Percentiles rank a stretch among this genome's conserved stretches.
These are phyloP conservation scores for Trichoderma oligosporum DNA, from an alignment of 2,329 filamentous ascomycete species.

Conservation along the genomic window DNA sequence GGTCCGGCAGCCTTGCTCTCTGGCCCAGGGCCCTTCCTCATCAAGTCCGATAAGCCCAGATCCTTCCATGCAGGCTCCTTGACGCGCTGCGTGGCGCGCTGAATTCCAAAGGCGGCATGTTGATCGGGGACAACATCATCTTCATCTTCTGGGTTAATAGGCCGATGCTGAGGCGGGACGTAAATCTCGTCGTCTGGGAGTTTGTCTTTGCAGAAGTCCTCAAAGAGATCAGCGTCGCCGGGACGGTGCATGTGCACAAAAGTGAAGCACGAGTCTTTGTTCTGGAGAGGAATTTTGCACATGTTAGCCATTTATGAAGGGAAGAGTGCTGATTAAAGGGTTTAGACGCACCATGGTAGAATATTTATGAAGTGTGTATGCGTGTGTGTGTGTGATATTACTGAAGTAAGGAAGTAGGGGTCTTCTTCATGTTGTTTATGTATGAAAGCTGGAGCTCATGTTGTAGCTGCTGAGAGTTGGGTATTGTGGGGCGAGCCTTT, in stretches of 20 bases:
- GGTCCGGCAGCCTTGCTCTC: slow-evolving; percentile 16
- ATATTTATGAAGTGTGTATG: background rate
- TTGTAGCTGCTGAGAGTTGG: too few species aligned
- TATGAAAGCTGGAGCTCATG: background rate
- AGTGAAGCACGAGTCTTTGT: slow-evolving; percentile 72
- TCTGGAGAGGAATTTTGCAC: slow-evolving; percentile 38
- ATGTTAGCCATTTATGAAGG: background rate
- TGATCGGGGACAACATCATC: slow-evolving; percentile 86
- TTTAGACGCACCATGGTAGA: slow-evolving; percentile 3
- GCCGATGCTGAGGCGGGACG: slow-evolving; percentile 74
- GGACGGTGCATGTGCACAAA: slow-evolving; percentile 71
- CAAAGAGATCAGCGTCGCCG: slow-evolving; percentile 73
- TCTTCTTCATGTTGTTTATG: too few species aligned
- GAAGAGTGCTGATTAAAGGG: background rate
- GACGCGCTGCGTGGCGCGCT: slow-evolving; percentile 69
- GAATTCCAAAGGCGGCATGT: slow-evolving; percentile 82
- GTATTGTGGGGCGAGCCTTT: background rate
- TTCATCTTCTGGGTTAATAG: slow-evolving; percentile 82
- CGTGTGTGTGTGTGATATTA: background rate
- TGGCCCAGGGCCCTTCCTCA: slow-evolving; percentile 56
- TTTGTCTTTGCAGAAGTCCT: slow-evolving; percentile 68
- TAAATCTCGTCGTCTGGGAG: slow-evolving; percentile 76
- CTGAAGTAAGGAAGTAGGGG: too few species aligned
- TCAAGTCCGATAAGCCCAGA: slow-evolving; percentile 66
- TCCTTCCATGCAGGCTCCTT: slow-evolving; percentile 76